Base-by-base conservation (phyloP, 176 grass and related monocot species). In the bread wheat (Triticum aestivum) region DNA sequence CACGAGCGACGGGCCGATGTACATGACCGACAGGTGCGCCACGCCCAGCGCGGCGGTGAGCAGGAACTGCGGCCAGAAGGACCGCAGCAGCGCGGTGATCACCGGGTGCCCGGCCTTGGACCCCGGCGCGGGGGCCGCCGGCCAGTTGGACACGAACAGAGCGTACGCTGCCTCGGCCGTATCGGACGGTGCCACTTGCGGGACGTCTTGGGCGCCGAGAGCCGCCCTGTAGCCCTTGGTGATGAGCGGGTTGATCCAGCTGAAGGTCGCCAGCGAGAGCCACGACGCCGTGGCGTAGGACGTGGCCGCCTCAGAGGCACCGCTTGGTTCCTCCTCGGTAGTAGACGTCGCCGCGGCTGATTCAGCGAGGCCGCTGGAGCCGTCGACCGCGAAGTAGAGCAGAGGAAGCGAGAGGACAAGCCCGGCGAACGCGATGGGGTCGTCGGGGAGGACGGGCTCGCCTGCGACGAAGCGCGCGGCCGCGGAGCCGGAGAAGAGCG, bases 1-100 rank as follows among this genome's bases (percentile, higher is more conserved):
- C 9, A 95, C 84, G 9, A 95, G 93, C 27, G 83, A 84, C n/a
- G 93, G 93, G 69, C 93, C 93, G 58, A 95, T n/a, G 83, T 95
- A 95, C 90, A 95, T 92, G 67, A 95, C 93, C 1, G 89, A n/a
- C 20, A 95, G 88, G 21, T 89, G 90, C 37, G 89, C 68, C 14
- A 92, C 2, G 11, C 90, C 83, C 11, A 95, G 88, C 54, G n/a
- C 7, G 21, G 86, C 88, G 38, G 73, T 87, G 75, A 89, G 54
- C 24, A 92, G 64, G 67, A 95, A 69, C 29, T 89, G 86, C 9
- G 88, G 90, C 90, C 90, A 95, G 83, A 95, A 95, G 70, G 90
- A 90, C 2, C 88, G 86, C 49, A 95, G 75, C 26, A 91, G 66
- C 41, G 89, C 85, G 27, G 80, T 75, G 75, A 65, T 0, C 89